Base-by-base conservation (phyloP, 805 yeast species). In the Kodamaea laetipori region DNA sequence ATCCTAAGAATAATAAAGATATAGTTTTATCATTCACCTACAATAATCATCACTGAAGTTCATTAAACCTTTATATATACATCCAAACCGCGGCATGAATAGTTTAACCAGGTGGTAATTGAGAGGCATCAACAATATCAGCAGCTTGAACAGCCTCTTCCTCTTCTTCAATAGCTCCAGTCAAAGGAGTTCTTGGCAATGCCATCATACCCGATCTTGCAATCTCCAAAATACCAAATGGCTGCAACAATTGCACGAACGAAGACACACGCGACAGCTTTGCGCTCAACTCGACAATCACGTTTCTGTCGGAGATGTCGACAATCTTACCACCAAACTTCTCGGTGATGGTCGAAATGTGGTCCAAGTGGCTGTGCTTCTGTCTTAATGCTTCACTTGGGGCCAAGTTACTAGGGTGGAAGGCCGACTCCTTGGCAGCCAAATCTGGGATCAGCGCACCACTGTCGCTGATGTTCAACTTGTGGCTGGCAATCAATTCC, bases 181-280 rank as follows among this genome's bases (percentile, higher is more conserved):
- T 87, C 54, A 90, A 70, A 33, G 96, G 97, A 39, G 98, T 88
- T 78, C 97, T 84, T 60, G 98, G 95, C 58, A 94, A 77, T 7
- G 98, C 99, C 92, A 94, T 90, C 95, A 92, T 88, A 71, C 99
- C 99, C 18, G 96, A 85, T 71, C 99, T 81, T 34, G 97, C 96
- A 57, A 92, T 86, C 70, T 94, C 99, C 59, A 94, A 77, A 46
- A 94, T 83, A 60, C 99, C 99, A 61, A 94, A 94, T 35, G 99
- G 99, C 64, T 89, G 94, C 61, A 90, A 75, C 61, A 94, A 80
- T 50, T 86, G 86, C 61, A 94, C 80, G 66, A 90, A 90, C 31
- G 95, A 82, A 34, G 92, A 75, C 51, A 94, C 77, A 67, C 97
- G 81, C 42, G 86, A 80, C 27, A 98, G 99, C 64, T 92, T 90